These are phyloP conservation scores for Pinus tabuliformis DNA, from an alignment of 75 land plant species.

Conservation along the genomic window DNA sequence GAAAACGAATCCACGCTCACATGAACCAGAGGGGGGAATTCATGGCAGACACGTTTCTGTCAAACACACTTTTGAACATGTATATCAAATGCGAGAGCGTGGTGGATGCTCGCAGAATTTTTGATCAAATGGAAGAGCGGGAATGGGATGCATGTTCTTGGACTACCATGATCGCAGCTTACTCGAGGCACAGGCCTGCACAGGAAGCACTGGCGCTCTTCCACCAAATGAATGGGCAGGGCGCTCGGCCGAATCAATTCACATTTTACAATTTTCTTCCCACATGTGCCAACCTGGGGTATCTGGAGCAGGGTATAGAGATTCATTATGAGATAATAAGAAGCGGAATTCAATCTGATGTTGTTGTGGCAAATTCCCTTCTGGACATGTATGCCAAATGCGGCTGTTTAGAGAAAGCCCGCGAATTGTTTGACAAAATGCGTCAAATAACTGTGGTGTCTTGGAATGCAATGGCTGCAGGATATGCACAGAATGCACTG, in stretches of 20 bases:
- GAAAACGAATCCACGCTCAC: constrained; percentile 44
- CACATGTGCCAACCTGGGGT: constrained; percentile 4
- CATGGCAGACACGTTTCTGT: constrained; percentile 33
- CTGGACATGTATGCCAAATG: not conserved
- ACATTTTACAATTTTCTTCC: constrained; percentile 12
- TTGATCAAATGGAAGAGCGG: constrained; percentile 5
- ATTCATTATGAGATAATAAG: constrained; percentile 4
- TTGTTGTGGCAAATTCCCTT: constrained; percentile 13
- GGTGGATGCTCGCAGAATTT: constrained; percentile 26
- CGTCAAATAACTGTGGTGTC: constrained; percentile 19
- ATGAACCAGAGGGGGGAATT: constrained; percentile 30
- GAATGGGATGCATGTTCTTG: constrained; percentile 13
- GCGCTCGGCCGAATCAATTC: constrained; percentile 1
- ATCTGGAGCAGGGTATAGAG: constrained; percentile 8
- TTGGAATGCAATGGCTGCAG: constrained; percentile 56
- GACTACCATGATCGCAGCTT: constrained; percentile 17
- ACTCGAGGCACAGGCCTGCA: not conserved
- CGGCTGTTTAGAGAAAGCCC: not conserved
- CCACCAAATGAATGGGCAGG: constrained; percentile 14
- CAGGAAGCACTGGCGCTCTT: constrained; percentile 10
- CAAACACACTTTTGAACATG: constrained; percentile 50
- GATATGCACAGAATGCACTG: constrained; percentile 37
- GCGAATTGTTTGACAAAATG: constrained; percentile 33
- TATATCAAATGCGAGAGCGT: constrained; percentile 64
- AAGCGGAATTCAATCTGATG: constrained; percentile 9